These are phyloP conservation scores for Terfezia claveryi DNA, from an alignment of 495 filamentous ascomycete genomes.

Conservation along the genomic window DNA sequence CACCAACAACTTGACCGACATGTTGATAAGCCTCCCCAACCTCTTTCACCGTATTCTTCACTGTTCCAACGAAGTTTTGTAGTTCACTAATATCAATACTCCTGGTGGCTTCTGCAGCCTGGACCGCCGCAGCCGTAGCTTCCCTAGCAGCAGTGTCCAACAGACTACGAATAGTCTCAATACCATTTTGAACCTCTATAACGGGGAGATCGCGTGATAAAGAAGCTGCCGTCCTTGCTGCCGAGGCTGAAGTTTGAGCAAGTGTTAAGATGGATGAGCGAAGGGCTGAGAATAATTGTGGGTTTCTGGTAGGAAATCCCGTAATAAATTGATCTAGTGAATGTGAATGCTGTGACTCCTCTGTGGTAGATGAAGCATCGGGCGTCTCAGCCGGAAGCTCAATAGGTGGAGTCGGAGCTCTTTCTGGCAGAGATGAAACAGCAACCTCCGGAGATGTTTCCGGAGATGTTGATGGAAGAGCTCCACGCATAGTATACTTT, in stretches of 20 bases:
- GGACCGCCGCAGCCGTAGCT: conserved; percentile 22
- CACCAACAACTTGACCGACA: conserved; percentile 10
- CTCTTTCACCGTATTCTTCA: conserved; percentile 26
- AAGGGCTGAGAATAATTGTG: conserved; percentile 6
- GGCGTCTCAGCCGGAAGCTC: background rate
- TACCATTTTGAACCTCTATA: conserved; percentile 24
- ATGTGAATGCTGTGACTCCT: background rate
- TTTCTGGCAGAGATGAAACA: background rate
- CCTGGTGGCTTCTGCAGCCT: conserved; percentile 22
- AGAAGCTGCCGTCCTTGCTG: conserved; percentile 5
- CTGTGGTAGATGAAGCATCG: background rate
- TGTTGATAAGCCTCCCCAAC: conserved; percentile 24
- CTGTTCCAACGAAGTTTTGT: conserved; percentile 23
- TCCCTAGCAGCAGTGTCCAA: conserved; percentile 25
- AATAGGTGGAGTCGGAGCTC: background rate
- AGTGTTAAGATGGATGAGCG: conserved; percentile 10
- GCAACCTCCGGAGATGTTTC: background rate
- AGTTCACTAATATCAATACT: conserved; percentile 24
- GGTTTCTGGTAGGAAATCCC: background rate
- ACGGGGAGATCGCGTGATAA: conserved; percentile 16
- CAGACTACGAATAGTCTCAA: conserved; percentile 25
- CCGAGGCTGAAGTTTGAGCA: conserved; percentile 7
- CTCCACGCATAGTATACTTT: too few species aligned
- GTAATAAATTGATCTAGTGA: background rate
- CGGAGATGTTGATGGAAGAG: background rate